phyloP scores from a whole-genome alignment of 352 stramenopile genomes.

The Pythium brassicae region DNA sequence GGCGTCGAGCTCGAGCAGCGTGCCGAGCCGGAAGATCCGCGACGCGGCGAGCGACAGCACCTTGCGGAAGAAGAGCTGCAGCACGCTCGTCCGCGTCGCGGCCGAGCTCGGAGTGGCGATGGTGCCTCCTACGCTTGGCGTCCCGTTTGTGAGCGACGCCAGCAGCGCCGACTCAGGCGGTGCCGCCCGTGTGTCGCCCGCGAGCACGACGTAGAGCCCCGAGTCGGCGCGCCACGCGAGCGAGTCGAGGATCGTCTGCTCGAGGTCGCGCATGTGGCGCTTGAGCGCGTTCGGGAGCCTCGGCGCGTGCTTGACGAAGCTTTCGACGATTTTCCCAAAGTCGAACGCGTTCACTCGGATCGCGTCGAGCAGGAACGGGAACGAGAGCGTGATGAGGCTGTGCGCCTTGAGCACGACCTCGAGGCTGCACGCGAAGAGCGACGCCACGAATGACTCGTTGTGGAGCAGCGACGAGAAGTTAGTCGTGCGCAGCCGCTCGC shows the following conservation, averaged over 20 bases:
- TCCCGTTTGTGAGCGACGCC: constrained; percentile 13
- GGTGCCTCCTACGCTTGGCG: no score
- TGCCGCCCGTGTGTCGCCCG: constrained; percentile 20
- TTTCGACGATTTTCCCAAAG: constrained; percentile 85
- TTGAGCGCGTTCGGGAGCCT: constrained; percentile 71
- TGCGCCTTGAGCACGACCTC: constrained; percentile 84
- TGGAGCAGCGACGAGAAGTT: constrained; percentile 81
- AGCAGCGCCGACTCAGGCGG: constrained; percentile 3
- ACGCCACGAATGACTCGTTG: constrained; percentile 75
- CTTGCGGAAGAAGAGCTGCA: constrained; percentile 88
- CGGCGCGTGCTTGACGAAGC: constrained; percentile 81
- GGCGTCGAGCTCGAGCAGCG: constrained; percentile 60
- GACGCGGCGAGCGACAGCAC: constrained; percentile 76
- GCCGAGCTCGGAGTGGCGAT: not conserved
- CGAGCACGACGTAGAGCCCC: constrained; percentile 60
- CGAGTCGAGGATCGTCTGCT: constrained; percentile 81
- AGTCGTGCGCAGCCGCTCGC: constrained; percentile 50
- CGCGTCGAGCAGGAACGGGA: constrained; percentile 72
- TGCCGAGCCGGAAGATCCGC: constrained; percentile 72
- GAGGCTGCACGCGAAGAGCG: constrained; percentile 78
- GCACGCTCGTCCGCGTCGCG: constrained; percentile 31
- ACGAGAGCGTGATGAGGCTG: constrained; percentile 82
- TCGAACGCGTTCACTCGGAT: constrained; percentile 81
- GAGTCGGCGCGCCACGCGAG: constrained; percentile 71
- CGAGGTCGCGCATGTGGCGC: constrained; percentile 81